These are phyloP conservation scores for Ormosia semicastrata DNA, from an alignment of 306 rosid genomes.

Conservation along the genomic window DNA sequence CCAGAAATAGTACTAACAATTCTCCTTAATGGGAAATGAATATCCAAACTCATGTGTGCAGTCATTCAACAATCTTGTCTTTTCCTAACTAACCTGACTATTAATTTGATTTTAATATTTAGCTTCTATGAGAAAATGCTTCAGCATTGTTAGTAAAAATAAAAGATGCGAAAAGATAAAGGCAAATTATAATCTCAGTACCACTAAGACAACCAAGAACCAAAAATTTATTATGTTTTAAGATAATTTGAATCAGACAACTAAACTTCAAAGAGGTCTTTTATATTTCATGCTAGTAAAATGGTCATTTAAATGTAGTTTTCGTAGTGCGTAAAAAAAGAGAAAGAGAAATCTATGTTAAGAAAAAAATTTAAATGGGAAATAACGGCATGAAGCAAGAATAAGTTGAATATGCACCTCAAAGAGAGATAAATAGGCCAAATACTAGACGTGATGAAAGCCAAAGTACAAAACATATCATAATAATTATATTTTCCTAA, in stretches of 20 bases:
- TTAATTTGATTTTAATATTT: too few species aligned
- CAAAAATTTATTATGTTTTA: neutral
- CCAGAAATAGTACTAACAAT: too few species aligned
- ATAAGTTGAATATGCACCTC: conserved; percentile 62
- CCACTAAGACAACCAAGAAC: neutral
- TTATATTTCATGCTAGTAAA: neutral
- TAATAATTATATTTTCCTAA: too few species aligned
- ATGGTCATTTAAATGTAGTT: neutral
- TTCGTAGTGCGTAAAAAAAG: neutral
- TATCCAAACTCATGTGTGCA: too few species aligned
- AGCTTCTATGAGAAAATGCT: neutral
- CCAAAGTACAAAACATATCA: too few species aligned
- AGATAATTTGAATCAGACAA: neutral
- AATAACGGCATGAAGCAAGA: conserved; percentile 14
- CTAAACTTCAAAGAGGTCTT: neutral
- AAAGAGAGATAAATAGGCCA: too few species aligned
- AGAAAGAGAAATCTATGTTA: neutral
- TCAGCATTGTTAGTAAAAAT: neutral
- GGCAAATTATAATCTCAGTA: neutral
- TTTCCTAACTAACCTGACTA: too few species aligned
- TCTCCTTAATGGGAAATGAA: too few species aligned
- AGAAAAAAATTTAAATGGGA: neutral
- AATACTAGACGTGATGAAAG: too few species aligned
- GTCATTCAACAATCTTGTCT: too few species aligned
- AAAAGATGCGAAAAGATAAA: neutral